Conservation (phyloP, 352 stramenopile species). For the Phytophthora tubulina region DNA sequence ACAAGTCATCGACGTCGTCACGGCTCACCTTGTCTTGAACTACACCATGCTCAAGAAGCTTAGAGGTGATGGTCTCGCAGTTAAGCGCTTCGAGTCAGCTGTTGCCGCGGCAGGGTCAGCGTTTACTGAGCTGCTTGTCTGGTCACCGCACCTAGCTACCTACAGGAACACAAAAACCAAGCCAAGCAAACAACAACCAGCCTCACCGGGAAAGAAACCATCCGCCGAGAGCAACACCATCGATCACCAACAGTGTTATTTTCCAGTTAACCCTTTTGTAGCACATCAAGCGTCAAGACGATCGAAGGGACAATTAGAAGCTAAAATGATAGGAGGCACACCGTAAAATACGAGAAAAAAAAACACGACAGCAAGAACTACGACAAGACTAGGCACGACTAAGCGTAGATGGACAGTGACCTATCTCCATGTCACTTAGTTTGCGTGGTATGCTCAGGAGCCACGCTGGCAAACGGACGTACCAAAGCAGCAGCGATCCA, state of each 20-base stretch:
- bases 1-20: background rate
- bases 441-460: conserved; percentile 19
- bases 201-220: too few relatives aligned
- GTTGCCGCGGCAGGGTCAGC: too few relatives aligned
- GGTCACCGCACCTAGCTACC: too few relatives aligned
- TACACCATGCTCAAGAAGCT: background rate
- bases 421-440: conserved; percentile 17
- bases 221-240: too few relatives aligned
- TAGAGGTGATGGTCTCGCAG: background rate
- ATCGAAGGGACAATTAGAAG: too few relatives aligned
- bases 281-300: too few relatives aligned
- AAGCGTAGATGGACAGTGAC: conserved; percentile 9
- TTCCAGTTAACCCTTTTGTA: background rate
- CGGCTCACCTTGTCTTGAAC: background rate
- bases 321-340: too few relatives aligned
- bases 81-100: background rate
- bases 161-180: too few relatives aligned
- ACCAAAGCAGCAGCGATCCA: conserved; percentile 20
- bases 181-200: too few relatives aligned
- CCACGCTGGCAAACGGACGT: background rate
- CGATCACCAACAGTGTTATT: too few relatives aligned
- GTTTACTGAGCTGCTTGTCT: too few relatives aligned
- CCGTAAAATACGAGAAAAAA: background rate
- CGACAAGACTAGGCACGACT: conserved; percentile 14
- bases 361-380: too few relatives aligned